These are phyloP conservation scores for Glycine tomentella DNA, from an alignment of 306 rosid genomes.

Conservation along the genomic window DNA sequence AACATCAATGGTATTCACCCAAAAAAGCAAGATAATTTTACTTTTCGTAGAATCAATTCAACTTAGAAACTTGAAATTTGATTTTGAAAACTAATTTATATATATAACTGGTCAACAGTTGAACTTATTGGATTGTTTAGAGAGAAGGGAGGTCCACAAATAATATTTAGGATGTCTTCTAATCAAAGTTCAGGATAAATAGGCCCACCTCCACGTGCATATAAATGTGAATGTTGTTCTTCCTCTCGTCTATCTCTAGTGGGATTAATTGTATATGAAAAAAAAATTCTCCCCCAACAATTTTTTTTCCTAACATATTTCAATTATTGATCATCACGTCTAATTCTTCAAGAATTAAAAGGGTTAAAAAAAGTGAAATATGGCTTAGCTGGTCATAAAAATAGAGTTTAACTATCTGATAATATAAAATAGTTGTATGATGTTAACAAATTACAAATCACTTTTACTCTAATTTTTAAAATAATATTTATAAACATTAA, in stretches of 20 bases:
- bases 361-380: neutral
- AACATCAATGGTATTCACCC: too few relatives aligned
- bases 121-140: too few relatives aligned
- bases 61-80: neutral
- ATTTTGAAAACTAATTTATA: neutral
- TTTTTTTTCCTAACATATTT: neutral
- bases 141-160: neutral
- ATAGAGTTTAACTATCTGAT: too few relatives aligned
- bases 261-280: neutral
- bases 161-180: neutral
- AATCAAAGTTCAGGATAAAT: neutral
- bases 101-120: neutral
- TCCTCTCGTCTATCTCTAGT: neutral
- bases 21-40: too few relatives aligned
- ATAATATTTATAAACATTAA: too few relatives aligned
- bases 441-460: too few relatives aligned
- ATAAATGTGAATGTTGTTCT: neutral
- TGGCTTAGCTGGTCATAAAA: too few relatives aligned
- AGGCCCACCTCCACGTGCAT: neutral
- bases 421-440: too few relatives aligned
- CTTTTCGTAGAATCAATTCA: too few relatives aligned
- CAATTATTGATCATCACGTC: neutral
- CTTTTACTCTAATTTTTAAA: too few relatives aligned
- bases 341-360: neutral
- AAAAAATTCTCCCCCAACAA: neutral